Base-by-base conservation (phyloP, 2,329 filamentous ascomycete genomes). In the Alternaria hordeiaustralica region DNA sequence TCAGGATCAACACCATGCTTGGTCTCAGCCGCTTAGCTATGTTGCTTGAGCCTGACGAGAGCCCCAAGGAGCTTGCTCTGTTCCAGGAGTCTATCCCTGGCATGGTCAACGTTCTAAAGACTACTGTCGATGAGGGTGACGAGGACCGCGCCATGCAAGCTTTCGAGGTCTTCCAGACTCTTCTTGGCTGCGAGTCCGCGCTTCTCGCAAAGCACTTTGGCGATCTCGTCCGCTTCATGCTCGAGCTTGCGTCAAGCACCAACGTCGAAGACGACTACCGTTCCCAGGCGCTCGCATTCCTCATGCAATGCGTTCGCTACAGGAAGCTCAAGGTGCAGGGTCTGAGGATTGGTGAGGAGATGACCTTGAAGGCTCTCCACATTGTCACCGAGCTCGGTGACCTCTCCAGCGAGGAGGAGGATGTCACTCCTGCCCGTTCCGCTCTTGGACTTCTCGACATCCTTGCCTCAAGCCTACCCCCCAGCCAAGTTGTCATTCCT, bases 161-260 rank as follows among this genome's bases (percentile, higher is more conserved):
- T 25, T 99, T 98, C 73, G 96, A 98, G 79, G 94, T 97, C 70
- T 97, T 98, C 87, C 96, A 98, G 84, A 96, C 93, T 55, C 90
- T 97, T 74, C 88, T 99, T 58, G 92, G 92, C 68, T 97, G 93
- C 79, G 95, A 97, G 79, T 91, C 93, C 28, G 88, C 92, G 50
- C 87, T 98, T 55, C 85, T 98, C 56, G 92, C 90, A 69, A 86
- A 88, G 59, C 94, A 97, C 83, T 93, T 99, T 76, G 93, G 91
- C 78, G 93, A 97, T 74, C 87, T 99, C 9, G 87, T 97, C 64
- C 88, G 92, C 71, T 97, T 98, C 85, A 98, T 98, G 93, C 91
- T 97, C 74, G 90, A 96, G 63, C 86, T 99, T 58, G 88, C 92
- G 50, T 87, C 87, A 72, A 92, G 96, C 81, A 91, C 87, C 47